Conservation (phyloP, 768 basidiomycete species). For the Trametes cinnabarina region DNA sequence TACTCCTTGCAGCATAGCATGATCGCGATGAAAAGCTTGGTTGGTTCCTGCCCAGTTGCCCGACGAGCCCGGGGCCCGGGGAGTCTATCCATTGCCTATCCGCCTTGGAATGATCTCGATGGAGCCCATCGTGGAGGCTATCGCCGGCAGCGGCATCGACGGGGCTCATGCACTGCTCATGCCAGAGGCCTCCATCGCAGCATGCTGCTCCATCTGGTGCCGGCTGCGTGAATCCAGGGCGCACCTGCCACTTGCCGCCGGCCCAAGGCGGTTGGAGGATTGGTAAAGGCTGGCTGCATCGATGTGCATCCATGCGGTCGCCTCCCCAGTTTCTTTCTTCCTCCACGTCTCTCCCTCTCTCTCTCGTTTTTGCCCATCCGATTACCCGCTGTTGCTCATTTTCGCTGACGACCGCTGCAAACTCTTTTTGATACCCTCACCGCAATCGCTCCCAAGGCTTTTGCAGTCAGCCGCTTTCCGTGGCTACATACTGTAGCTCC, state of each 20-base stretch:
- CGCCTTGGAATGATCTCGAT: constrained; percentile 1
- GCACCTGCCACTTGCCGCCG: neutral
- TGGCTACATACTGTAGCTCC: neutral
- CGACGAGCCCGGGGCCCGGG: no score
- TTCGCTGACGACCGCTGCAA: neutral
- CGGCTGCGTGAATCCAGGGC: no score
- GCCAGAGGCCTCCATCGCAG: neutral
- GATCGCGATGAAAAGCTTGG: no score
- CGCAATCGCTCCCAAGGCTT: neutral
- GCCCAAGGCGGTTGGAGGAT: neutral
- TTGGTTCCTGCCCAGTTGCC: no score
- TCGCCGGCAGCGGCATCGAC: neutral
- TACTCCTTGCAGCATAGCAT: no score
- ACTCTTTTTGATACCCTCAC: neutral
- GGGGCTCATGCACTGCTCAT: neutral
- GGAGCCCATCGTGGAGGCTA: neutral
- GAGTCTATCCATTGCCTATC: no score
- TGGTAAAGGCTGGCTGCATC: neutral
- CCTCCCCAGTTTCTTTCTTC: neutral
- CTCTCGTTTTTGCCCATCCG: no score
- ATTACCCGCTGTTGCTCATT: neutral
- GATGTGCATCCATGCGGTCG: neutral
- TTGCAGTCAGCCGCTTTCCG: neutral
- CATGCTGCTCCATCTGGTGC: neutral
- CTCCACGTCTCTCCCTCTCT: neutral